Evolutionary conservation across 768 basidiomycete genomes (phyloP).

Genomic region (Suillus decipiens): DNA sequence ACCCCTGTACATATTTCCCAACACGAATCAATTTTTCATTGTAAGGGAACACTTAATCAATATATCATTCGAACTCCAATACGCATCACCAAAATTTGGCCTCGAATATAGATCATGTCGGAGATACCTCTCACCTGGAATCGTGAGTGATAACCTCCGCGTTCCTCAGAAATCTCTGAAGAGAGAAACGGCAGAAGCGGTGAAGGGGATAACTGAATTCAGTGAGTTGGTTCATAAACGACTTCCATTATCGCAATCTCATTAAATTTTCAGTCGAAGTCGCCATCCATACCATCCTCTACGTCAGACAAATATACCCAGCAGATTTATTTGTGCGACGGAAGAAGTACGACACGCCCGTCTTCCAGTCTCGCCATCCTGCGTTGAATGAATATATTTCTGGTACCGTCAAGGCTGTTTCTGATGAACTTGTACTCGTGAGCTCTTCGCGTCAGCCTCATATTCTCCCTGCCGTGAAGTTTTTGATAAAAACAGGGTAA

Average conservation of each 20-base stretch:
- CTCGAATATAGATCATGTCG: constrained; percentile 17
- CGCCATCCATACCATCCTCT: constrained; percentile 89
- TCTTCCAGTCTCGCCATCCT: constrained; percentile 93
- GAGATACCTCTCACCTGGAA: constrained; percentile 39
- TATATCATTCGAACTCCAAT: background rate
- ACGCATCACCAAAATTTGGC: background rate
- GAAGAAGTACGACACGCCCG: constrained; percentile 88
- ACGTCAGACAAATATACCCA: constrained; percentile 89
- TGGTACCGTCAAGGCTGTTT: constrained; percentile 81
- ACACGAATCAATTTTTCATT: background rate
- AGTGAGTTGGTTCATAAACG: constrained; percentile 43
- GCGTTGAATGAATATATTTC: constrained; percentile 86
- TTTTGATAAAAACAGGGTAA: constrained; percentile 53
- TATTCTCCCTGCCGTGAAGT: constrained; percentile 2
- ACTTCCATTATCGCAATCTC: constrained; percentile 1
- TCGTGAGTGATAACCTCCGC: constrained; percentile 30
- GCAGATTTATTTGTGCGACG: constrained; percentile 83
- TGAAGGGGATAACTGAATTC: constrained; percentile 69
- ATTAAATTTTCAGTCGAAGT: constrained; percentile 72
- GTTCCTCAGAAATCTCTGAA: constrained; percentile 12
- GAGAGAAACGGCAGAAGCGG: constrained; percentile 47
- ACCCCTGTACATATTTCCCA: background rate
- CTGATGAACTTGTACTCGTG: constrained; percentile 73
- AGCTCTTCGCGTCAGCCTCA: constrained; percentile 15
- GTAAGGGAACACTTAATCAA: background rate